Base-by-base conservation (phyloP, 495 filamentous ascomycete species). In the Penicillium cinerascens region DNA sequence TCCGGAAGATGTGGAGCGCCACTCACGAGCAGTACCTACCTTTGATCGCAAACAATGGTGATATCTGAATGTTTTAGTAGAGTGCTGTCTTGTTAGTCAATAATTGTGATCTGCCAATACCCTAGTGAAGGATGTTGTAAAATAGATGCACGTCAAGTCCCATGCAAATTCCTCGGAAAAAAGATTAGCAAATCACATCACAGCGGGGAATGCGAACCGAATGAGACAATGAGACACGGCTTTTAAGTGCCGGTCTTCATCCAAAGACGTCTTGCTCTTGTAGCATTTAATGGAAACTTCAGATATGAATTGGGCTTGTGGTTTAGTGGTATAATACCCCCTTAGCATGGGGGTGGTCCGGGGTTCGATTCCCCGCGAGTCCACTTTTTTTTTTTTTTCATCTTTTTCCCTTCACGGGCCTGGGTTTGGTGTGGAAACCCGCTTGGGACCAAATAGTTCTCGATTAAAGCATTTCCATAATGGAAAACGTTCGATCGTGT, bases 311-410 rank as follows among this genome's bases (percentile, higher is more conserved):
- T 56, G 66, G 66, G 66, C 63, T 65, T 69, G 66, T 71, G 68
- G 68, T 71, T 68, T 71, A 71, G 68, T 71, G 68, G 68, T 69
- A 71, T 71, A 68, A 70, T 63, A 61, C 61, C 55, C 62, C 57
- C 61, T 74, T 74, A 67, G 70, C 65, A 68, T 75, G 70, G 72
- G 72, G 69, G 73, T 73, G 73, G 75, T 78, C 76, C 73, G 69
- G 76, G 76, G 72, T 78, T 79, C 75, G 72, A 78, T 77, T 78
- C 72, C 75, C 76, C 67, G 76, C 76, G 71, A 68, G 65, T 68
- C 67, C 67, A 70, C 60, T 52, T 57, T 65, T 67, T 64, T 64
- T 18, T 39, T 4, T 18, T 7, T 39, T 20, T 18, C 7, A 2
- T 3, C 26, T 3, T 4, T 3, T 1, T 3, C 8, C 11, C 11